Percentiles rank a stretch among this genome's conserved stretches.
phyloP scores from a whole-genome alignment of 2,329 filamentous ascomycete species.

The Colletotrichum musicola region DNA sequence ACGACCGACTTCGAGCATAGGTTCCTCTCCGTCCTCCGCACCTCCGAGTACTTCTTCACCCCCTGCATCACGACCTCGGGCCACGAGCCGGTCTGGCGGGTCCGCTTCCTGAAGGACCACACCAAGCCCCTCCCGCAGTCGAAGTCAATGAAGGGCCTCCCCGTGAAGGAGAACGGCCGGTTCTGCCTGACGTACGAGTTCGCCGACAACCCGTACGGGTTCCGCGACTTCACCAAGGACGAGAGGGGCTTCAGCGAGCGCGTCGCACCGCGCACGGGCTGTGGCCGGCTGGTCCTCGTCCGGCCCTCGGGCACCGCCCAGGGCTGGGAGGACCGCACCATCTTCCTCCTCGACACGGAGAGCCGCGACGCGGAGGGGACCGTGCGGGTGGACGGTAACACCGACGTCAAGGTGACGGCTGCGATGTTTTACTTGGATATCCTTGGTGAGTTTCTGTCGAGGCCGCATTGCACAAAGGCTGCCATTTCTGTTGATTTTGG shows the following conservation, averaged over 20 bases:
- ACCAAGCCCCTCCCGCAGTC: not conserved
- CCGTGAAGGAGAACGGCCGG: not conserved
- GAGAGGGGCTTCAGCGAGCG: constrained; percentile 8
- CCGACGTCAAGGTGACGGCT: not conserved
- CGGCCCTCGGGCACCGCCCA: not conserved
- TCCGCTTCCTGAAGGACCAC: not conserved
- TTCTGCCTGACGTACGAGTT: constrained; percentile 26
- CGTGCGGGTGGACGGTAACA: not conserved
- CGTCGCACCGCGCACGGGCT: not conserved
- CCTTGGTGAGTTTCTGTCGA: constrained; percentile 14
- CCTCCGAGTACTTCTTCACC: constrained; percentile 14
- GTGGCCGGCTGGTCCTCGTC: not conserved
- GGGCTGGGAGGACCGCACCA: not conserved
- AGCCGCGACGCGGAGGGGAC: not conserved
- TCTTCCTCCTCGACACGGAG: constrained; percentile 3
- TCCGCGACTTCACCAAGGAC: not conserved
- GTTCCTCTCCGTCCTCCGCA: constrained; percentile 23
- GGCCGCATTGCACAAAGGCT: too few species aligned
- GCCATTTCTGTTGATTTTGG: not conserved
- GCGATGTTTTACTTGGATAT: constrained; percentile 5
- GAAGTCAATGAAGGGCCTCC: not conserved
- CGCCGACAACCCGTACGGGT: constrained; percentile 2
- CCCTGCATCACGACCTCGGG: constrained; percentile 24
- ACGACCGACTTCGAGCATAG: not conserved
- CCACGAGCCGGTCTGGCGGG: constrained; percentile 12